Evolutionary conservation across 139 green algal genomes (phyloP).

Genomic region (Chara braunii): DNA sequence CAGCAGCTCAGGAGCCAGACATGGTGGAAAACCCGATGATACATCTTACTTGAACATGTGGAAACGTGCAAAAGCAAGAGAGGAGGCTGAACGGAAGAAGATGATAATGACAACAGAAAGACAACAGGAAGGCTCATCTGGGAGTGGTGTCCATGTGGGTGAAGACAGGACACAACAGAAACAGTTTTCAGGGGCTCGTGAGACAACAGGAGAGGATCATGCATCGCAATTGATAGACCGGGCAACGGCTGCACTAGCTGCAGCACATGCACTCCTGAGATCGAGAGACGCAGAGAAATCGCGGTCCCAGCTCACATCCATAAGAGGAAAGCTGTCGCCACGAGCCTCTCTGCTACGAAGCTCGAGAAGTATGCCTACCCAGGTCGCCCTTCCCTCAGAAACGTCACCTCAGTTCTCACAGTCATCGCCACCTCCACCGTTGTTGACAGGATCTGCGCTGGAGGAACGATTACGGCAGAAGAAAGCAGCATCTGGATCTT

Average conservation of each 20-base stretch:
- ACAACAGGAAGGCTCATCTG: background rate
- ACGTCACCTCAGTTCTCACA: too few relatives aligned
- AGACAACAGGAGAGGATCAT: background rate
- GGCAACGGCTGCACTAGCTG: conserved; percentile 21
- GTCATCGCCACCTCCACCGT: too few relatives aligned
- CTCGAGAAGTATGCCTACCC: background rate
- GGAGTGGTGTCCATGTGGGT: background rate
- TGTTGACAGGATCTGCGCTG: background rate
- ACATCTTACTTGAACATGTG: conserved; percentile 34
- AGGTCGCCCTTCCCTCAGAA: too few relatives aligned
- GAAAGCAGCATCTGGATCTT: conserved; percentile 1
- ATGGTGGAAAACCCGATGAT: too few relatives aligned
- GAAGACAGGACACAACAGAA: background rate
- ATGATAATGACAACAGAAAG: background rate
- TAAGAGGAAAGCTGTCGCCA: background rate
- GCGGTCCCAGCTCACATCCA: background rate
- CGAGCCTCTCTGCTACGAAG: background rate
- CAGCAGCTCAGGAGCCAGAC: too few relatives aligned
- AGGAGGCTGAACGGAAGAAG: conserved; percentile 19
- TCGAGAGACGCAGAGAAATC: conserved; percentile 8
- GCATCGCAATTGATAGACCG: conserved; percentile 3
- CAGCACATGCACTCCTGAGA: conserved; percentile 7
- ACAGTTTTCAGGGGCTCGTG: background rate
- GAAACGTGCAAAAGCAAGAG: conserved; percentile 15
- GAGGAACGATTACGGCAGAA: background rate